These are phyloP conservation scores for Aureobasidium sp. DNA, from an alignment of 2,329 filamentous ascomycete species.

Conservation along the genomic window DNA sequence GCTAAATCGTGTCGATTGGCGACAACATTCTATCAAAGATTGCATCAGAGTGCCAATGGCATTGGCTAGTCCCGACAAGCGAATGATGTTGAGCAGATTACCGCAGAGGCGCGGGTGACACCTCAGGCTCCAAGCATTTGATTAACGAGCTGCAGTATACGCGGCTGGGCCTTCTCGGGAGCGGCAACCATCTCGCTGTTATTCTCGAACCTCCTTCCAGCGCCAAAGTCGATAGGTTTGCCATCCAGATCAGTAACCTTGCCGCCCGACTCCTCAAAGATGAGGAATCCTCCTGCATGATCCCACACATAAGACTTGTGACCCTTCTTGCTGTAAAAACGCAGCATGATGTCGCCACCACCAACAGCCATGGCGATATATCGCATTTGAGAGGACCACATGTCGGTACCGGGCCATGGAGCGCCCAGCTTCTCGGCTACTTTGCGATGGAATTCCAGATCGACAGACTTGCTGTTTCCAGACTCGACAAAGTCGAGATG, in stretches of 20 bases:
- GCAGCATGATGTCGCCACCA: constrained; percentile 41
- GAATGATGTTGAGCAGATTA: no score
- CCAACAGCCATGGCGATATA: constrained; percentile 45
- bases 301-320: constrained; percentile 46
- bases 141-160: constrained; percentile 12
- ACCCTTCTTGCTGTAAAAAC: constrained; percentile 34
- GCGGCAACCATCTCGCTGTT: constrained; percentile 36
- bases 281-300: constrained; percentile 45
- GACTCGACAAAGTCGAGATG: constrained; percentile 9
- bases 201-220: constrained; percentile 30
- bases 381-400: constrained; percentile 47
- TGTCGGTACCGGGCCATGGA: constrained; percentile 39
- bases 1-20: neutral
- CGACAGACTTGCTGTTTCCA: constrained; percentile 3
- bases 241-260: constrained; percentile 44
- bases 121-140: neutral
- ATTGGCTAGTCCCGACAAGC: neutral
- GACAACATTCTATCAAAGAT: neutral
- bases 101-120: neutral
- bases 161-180: constrained; percentile 27
- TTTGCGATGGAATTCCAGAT: constrained; percentile 22
- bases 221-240: constrained; percentile 38
- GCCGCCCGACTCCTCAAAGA: constrained; percentile 43
- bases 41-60: neutral
- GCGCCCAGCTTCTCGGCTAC: constrained; percentile 31